Evolutionary conservation across 2,329 filamentous ascomycete genomes (phyloP).

Genomic region (Alternaria incomplexa): DNA sequence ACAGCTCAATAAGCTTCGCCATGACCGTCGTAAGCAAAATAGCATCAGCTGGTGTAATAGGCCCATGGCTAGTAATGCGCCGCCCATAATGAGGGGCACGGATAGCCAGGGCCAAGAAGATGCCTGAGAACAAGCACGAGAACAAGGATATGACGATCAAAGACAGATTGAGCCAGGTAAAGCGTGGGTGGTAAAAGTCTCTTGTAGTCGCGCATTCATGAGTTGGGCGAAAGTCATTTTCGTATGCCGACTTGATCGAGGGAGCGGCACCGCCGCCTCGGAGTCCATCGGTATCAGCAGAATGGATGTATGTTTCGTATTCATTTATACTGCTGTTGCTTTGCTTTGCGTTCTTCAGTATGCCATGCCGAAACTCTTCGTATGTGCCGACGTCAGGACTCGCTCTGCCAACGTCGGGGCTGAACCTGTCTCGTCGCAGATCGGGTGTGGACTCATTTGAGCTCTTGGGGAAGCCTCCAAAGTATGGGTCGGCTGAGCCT

Average conservation of each 20-base stretch:
- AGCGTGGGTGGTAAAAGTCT: slow-evolving; percentile 48
- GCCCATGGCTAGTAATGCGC: slow-evolving; percentile 59
- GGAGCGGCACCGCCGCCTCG: slow-evolving; percentile 23
- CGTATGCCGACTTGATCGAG: slow-evolving; percentile 45
- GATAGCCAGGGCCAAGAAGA: slow-evolving; percentile 70
- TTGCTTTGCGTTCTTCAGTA: slow-evolving; percentile 25
- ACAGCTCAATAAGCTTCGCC: slow-evolving; percentile 78
- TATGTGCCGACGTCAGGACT: slow-evolving; percentile 38
- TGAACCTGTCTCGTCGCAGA: slow-evolving; percentile 35
- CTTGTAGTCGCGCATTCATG: slow-evolving; percentile 46
- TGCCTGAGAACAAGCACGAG: slow-evolving; percentile 67
- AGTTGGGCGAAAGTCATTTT: slow-evolving; percentile 44
- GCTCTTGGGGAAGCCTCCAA: slow-evolving; percentile 33
- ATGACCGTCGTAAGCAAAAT: slow-evolving; percentile 71
- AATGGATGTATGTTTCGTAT: slow-evolving; percentile 39
- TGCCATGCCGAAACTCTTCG: slow-evolving; percentile 36
- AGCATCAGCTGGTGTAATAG: slow-evolving; percentile 67
- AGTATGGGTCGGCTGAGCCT: slow-evolving; percentile 36
- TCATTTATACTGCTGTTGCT: slow-evolving; percentile 32
- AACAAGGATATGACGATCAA: slow-evolving; percentile 61
- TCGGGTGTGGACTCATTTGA: slow-evolving; percentile 42
- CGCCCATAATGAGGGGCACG: slow-evolving; percentile 67
- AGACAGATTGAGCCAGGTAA: slow-evolving; percentile 57
- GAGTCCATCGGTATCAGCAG: slow-evolving; percentile 29
- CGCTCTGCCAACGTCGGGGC: slow-evolving; percentile 13